Conservation (phyloP, 352 stramenopile genomes). For the Pythium folliculosum region DNA sequence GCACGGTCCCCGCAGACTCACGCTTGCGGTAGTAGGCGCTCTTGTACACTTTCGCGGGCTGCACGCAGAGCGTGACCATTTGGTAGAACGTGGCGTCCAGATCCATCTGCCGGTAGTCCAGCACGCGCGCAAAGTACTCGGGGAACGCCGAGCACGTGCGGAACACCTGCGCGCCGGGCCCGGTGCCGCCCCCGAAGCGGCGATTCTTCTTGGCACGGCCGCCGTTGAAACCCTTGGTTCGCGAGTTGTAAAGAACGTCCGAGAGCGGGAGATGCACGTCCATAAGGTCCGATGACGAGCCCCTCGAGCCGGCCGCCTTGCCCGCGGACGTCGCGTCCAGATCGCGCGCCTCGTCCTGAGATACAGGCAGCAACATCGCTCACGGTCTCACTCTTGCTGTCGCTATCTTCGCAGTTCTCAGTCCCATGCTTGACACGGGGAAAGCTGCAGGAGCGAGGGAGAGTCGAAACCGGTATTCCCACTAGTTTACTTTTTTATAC, state of each 20-base stretch:
- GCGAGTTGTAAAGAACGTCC: slow-evolving; percentile 10
- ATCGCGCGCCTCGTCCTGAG: slow-evolving; percentile 25
- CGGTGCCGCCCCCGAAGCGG: slow-evolving; percentile 13
- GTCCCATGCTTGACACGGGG: slow-evolving; percentile 16
- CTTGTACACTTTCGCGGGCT: slow-evolving; percentile 87
- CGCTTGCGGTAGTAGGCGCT: slow-evolving; percentile 85
- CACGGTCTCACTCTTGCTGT: neutral
- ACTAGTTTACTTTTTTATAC: neutral
- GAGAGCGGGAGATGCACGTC: slow-evolving; percentile 14
- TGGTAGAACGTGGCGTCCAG: slow-evolving; percentile 88
- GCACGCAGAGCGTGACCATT: slow-evolving; percentile 86
- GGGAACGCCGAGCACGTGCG: slow-evolving; percentile 72
- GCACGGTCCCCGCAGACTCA: slow-evolving; percentile 7
- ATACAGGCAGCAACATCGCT: slow-evolving; percentile 28
- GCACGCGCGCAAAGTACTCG: slow-evolving; percentile 80
- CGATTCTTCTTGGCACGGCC: slow-evolving; percentile 25
- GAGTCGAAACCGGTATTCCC: neutral
- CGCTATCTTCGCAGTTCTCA: neutral
- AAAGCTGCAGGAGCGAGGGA: neutral
- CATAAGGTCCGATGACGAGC: slow-evolving; percentile 8
- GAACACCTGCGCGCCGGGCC: slow-evolving; percentile 50
- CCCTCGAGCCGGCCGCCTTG: neutral
- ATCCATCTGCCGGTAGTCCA: slow-evolving; percentile 89
- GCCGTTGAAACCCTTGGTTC: slow-evolving; percentile 4
- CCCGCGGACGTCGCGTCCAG: slow-evolving; percentile 2